Evolutionary conservation across 306 rosid genomes (phyloP).

Genomic region (Trifolium repens): DNA sequence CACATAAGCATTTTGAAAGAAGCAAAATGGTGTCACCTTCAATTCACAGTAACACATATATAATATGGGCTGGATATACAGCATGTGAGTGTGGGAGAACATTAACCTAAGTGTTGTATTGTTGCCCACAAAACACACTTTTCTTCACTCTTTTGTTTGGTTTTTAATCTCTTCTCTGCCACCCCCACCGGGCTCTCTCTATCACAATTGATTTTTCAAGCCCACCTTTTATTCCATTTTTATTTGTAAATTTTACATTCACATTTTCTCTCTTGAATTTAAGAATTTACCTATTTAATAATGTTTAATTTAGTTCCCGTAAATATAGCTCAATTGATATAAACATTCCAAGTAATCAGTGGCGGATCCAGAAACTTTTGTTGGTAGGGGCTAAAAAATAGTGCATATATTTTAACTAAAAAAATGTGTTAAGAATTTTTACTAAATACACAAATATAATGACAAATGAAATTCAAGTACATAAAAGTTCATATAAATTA

Average conservation of each 20-base stretch:
- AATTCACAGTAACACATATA: conserved; percentile 40
- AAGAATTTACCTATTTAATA: conserved; percentile 14
- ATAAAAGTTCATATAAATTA: no score
- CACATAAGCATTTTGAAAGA: conserved; percentile 30
- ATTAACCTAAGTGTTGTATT: conserved; percentile 35
- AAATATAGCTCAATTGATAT: no score
- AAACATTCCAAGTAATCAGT: no score
- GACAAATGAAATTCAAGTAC: no score
- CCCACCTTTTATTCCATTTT: conserved; percentile 37
- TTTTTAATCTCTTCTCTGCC: conserved; percentile 34
- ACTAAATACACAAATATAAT: no score
- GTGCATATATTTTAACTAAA: no score
- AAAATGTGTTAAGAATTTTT: no score
- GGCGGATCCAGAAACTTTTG: no score
- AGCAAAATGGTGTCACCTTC: conserved; percentile 52
- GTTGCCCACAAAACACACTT: conserved; percentile 37
- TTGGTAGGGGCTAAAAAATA: no score
- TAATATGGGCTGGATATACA: conserved; percentile 55
- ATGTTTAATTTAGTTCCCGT: neutral
- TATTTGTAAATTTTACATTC: neutral
- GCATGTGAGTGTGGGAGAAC: conserved; percentile 48
- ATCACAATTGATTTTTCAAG: conserved; percentile 21
- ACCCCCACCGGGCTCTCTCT: conserved; percentile 37
- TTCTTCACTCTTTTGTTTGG: conserved; percentile 21
- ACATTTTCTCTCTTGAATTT: neutral